Evolutionary conservation across 78 protist genomes (phyloP), one percentile per base, ranked within the genome.

Genomic region (Emiliania huxleyi): DNA sequence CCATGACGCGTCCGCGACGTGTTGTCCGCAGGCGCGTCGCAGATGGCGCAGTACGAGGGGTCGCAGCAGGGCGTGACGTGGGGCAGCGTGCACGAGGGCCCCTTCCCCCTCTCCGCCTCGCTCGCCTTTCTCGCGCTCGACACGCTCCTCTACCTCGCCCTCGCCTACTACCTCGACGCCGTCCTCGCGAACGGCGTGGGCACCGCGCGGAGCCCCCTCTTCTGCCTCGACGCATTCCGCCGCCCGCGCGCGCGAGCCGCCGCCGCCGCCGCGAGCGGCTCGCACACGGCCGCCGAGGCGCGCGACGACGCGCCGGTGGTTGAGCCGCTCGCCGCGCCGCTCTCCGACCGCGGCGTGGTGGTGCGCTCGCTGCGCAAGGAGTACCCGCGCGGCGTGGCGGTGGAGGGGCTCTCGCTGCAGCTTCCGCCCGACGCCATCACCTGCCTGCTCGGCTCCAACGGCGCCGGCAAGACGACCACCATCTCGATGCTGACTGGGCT

Each of bases 401-500:
- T 62, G 75, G 75, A 8, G 23, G 23, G 23, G n/a, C n/a, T 62
- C 75, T 2, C 3, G 8, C 23, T 62, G 37, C 5, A 3, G 23
- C 33, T 62, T 15, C 12, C 3, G 8, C 29, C 3, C 23, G 75
- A 15, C 23, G 33, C 3, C 26, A 48, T 77, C 3, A 77, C 85
- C 33, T 45, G 33, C 35, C 87, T 92, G 48, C 85, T 92, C 33
- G 93, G 93, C 43, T 26, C 0, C 48, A 91, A 91, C 90, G 93
- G 93, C 40, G 93, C 93, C 1, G 98, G 98, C 15, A 97, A 97
- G 91, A 62, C 98, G 29, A 97, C 98, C 21, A 91, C 97, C 29
- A 89, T 97, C 90, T 1, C 33, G 6, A 95, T 98, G 95, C 71
- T 98, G 40, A 73, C 96, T 1, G 98, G 98, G 23, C 94, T 92